phyloP scores from a whole-genome alignment of 306 rosid genomes.

The Corylus heterophylla region DNA sequence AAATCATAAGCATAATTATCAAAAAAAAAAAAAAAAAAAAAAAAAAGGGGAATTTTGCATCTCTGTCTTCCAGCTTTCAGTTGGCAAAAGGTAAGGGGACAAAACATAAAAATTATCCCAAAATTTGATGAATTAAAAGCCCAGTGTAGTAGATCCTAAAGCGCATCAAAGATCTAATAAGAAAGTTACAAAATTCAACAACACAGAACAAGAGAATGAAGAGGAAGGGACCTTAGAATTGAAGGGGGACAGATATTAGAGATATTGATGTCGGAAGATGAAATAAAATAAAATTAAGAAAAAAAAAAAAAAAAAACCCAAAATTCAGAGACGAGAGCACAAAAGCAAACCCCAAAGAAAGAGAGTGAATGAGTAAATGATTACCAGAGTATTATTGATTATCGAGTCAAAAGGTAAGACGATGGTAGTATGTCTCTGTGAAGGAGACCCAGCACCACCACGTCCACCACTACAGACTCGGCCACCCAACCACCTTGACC shows the following conservation, averaged over 20 bases:
- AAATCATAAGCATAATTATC: too few species aligned
- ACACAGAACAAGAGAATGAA: not conserved
- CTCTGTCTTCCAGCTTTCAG: not conserved
- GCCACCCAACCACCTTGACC: conserved; percentile 34
- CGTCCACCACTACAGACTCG: conserved; percentile 26
- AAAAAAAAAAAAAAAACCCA: not conserved
- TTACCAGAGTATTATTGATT: conserved; percentile 50
- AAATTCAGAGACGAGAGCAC: conserved; percentile 1
- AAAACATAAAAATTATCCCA: conserved; percentile 6
- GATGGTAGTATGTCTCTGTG: not conserved
- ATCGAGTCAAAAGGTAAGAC: conserved; percentile 23
- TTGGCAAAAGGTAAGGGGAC: not conserved
- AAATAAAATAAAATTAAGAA: not conserved
- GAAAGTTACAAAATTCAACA: not conserved
- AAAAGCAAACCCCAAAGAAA: not conserved
- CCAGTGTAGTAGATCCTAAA: not conserved
- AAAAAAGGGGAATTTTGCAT: not conserved
- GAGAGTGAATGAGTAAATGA: conserved; percentile 26
- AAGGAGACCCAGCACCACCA: conserved; percentile 19
- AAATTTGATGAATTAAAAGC: not conserved
- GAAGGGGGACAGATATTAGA: too few species aligned
- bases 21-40: too few species aligned
- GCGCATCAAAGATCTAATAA: not conserved
- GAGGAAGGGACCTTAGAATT: too few species aligned
- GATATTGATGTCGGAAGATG: not conserved